phyloP scores from a whole-genome alignment of 1,284 basidiomycete species.

The Ustilago sp. region DNA sequence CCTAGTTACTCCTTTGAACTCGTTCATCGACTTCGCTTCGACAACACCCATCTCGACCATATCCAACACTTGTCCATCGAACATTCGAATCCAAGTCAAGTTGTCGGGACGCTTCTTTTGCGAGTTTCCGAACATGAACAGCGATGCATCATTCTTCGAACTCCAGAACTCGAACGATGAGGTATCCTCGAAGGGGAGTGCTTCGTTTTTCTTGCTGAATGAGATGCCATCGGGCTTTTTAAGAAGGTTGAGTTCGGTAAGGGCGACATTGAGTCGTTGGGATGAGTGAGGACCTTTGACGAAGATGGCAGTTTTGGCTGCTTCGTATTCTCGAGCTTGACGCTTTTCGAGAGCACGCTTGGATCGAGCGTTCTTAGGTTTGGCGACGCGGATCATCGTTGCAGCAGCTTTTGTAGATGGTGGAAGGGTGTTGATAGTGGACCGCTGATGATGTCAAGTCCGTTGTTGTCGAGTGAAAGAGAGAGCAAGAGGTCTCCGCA shows the following conservation, averaged over 20 bases:
- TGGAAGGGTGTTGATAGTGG: background rate
- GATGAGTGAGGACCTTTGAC: conserved; percentile 88
- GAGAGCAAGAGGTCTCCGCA: background rate
- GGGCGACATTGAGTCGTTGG: conserved; percentile 80
- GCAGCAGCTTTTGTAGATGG: background rate
- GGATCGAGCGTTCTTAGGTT: conserved; percentile 96
- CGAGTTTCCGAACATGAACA: conserved; percentile 91
- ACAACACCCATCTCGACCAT: conserved; percentile 95
- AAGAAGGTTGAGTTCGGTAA: conserved; percentile 77
- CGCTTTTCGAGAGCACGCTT: conserved; percentile 90
- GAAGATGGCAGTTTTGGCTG: conserved; percentile 84
- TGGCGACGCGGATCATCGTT: conserved; percentile 70
- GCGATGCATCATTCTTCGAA: conserved; percentile 90
- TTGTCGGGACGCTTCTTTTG: conserved; percentile 95
- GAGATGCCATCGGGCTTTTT: conserved; percentile 78
- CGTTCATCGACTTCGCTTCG: conserved; percentile 80
- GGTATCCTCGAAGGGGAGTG: conserved; percentile 88
- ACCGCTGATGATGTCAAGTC: background rate
- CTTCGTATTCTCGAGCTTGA: conserved; percentile 85
- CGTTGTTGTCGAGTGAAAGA: background rate
- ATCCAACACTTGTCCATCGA: conserved; percentile 87
- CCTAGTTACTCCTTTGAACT: conserved; percentile 91
- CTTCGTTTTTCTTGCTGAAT: conserved; percentile 93
- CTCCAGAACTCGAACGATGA: conserved; percentile 90
- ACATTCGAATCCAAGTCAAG: conserved; percentile 87